Base-by-base conservation (phyloP, 208 protist species). In the Spongospora subterranea region DNA sequence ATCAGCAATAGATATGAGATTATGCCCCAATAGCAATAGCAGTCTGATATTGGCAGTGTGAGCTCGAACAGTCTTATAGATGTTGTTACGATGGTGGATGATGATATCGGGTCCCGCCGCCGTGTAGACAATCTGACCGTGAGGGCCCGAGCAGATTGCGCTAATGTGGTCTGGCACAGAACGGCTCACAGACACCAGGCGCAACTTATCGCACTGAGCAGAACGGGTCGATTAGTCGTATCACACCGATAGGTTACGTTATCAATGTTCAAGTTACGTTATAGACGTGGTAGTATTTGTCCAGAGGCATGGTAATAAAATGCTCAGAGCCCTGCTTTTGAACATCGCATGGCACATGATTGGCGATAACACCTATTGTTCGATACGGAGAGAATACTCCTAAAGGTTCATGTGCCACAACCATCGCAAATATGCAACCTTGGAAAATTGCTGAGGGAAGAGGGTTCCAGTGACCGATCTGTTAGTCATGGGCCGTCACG, bases 281-380 rank as follows among this genome's bases (percentile, higher is more conserved):
- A 43, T 82, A 82, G n/a, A 82, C n/a, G 40, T 82, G 71, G 71
- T 40, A 82, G 71, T 45, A 82, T 43, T 82, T 82, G 71, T 35
- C 71, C 6, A 82, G 71, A 35, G 71, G 35, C 11, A 82, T n/a
- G 13, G 71, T 82, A 6, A 82, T n/a, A n/a, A 82, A 82, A 82
- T 82, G 71, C 71, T 82, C 71, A 20, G 71, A 40, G 71, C 71
- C 71, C 6, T 40, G 71, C 35, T 35, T 82, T 35, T 35, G n/a
- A 20, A 82, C 71, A 82, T 82, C 17, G n/a, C 6, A 82, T 35
- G 17, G 6, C n/a, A 6, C 71, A 82, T 35, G 40, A 35, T 43
- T n/a, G 71, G 71, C 17, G 17, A 82, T n/a, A 20, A 82, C 6
- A 20, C 71, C 71, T 13, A 82, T 20, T 82, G 71, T n/a, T 20